Evolutionary conservation across 805 yeast species (phyloP), one percentile per base, ranked within the genome.

Genomic region (Suhomyces emberorum): DNA sequence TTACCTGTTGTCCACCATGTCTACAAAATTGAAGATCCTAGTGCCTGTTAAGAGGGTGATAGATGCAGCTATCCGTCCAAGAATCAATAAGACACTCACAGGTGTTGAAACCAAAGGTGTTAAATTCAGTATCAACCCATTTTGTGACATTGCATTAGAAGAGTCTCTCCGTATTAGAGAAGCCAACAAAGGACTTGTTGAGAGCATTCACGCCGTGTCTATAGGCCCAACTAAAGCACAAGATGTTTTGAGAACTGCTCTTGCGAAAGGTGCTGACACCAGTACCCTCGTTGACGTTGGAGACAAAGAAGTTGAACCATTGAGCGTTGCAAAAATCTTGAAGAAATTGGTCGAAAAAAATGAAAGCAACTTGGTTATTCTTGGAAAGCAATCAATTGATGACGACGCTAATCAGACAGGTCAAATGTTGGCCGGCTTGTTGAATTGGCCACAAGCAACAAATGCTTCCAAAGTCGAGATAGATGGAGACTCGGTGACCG

Each of bases 381-480:
- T 93, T 59, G 99, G 99, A 31, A 93, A 93, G 59, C 98, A 93
- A 65, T 88, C 98, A 26, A 89, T 93, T 51, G 99, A 93, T 63
- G 95, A 88, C 50, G 99, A 93, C 55, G 72, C 87, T 29, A 88
- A 87, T 61, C 96, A 89, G 63, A 89, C 96, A 10, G 98, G 98
- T 18, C 98, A 89, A 63, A 88, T 93, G 80, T 75, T 93, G 37
- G 98, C 96, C 2, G 96, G 96, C 7, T 67, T 91, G 42, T 74
- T 91, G 61, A 78, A 81, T 54, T 91, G 98, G 98, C 95, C 97
- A 14, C 97, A 89, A 55, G 96, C 96, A 22, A 91, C 97, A 22
- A 86, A 88, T 55, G 97, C 96, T 5, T 83, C 93, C 31, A 83
- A 86, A 58, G 91, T 91, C 24, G 83, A 73, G 28, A 59, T 88